Percentiles rank a stretch among this genome's conserved stretches.
Evolutionary conservation across 1,284 basidiomycete species (phyloP).

Genomic region (Cyathus olla): DNA sequence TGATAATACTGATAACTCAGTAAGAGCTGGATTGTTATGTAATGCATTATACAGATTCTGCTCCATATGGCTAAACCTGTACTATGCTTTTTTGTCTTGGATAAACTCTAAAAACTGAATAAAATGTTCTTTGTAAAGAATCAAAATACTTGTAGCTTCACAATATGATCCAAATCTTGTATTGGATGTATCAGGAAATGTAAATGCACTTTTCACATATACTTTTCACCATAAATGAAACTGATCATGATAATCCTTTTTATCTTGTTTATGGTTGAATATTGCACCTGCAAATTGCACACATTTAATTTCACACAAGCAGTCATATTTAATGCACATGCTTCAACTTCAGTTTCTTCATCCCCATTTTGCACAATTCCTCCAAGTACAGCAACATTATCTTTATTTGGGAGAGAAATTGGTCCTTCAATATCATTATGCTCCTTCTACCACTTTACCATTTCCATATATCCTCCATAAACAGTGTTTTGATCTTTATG

Average conservation of each 20-base stretch:
- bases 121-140: slow-evolving; percentile 27
- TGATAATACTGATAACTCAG: slow-evolving; percentile 42
- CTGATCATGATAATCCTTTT: slow-evolving; percentile 36
- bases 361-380: slow-evolving; percentile 5
- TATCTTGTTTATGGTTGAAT: slow-evolving; percentile 43
- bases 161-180: slow-evolving; percentile 17
- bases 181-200: slow-evolving; percentile 25
- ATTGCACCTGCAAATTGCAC: slow-evolving; percentile 33
- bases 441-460: not conserved
- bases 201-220: slow-evolving; percentile 18
- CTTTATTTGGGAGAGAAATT: slow-evolving; percentile 19
- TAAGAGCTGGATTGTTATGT: slow-evolving; percentile 37
- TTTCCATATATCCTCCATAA: not conserved
- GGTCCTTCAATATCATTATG: not conserved
- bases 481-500: not conserved
- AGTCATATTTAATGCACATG: slow-evolving; percentile 26
- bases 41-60: slow-evolving; percentile 38
- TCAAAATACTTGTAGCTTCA: slow-evolving; percentile 31
- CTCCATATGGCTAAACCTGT: slow-evolving; percentile 34
- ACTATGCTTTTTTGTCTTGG: slow-evolving; percentile 32
- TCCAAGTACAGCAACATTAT: slow-evolving; percentile 17
- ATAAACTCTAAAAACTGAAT: slow-evolving; percentile 32
- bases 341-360: slow-evolving; percentile 14
- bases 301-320: slow-evolving; percentile 32
- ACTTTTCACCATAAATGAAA: slow-evolving; percentile 21